Evolutionary conservation across 495 filamentous ascomycete species (phyloP).

Genomic region (Hypoxylon perforatum): DNA sequence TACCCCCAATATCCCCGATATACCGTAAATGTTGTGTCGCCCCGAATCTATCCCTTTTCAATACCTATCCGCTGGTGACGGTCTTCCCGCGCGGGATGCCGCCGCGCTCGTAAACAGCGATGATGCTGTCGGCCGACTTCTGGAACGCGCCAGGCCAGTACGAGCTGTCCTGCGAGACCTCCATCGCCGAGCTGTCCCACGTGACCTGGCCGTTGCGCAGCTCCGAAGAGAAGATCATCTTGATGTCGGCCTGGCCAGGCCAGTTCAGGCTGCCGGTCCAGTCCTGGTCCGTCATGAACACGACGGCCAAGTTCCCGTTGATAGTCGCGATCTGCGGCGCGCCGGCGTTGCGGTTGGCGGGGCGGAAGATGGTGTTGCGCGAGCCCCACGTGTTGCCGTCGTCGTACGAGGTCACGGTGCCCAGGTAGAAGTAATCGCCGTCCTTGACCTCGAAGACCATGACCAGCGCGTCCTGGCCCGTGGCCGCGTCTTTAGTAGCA

Average conservation of each 20-base stretch:
- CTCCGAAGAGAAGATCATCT: conserved; percentile 36
- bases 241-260: conserved; percentile 41
- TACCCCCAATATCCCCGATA: neutral
- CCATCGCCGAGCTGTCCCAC: conserved; percentile 23
- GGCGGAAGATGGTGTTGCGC: conserved; percentile 61
- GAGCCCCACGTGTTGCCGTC: conserved; percentile 64
- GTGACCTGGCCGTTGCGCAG: conserved; percentile 13
- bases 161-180: conserved; percentile 20
- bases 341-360: conserved; percentile 58
- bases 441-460: conserved; percentile 67
- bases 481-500: conserved; percentile 55
- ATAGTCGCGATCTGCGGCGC: conserved; percentile 66
- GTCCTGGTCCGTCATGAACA: conserved; percentile 73
- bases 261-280: conserved; percentile 19
- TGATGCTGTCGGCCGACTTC: conserved; percentile 8
- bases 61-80: conserved; percentile 8
- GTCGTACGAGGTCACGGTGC: conserved; percentile 64
- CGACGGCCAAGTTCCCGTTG: conserved; percentile 61
- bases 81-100: conserved; percentile 21
- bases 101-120: conserved; percentile 38
- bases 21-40: neutral
- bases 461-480: conserved; percentile 55
- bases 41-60: neutral
- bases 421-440: conserved; percentile 59
- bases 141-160: conserved; percentile 38